Evolutionary conservation across 2,329 filamentous ascomycete genomes (phyloP).

Genomic region (Intubia oerlemansii): DNA sequence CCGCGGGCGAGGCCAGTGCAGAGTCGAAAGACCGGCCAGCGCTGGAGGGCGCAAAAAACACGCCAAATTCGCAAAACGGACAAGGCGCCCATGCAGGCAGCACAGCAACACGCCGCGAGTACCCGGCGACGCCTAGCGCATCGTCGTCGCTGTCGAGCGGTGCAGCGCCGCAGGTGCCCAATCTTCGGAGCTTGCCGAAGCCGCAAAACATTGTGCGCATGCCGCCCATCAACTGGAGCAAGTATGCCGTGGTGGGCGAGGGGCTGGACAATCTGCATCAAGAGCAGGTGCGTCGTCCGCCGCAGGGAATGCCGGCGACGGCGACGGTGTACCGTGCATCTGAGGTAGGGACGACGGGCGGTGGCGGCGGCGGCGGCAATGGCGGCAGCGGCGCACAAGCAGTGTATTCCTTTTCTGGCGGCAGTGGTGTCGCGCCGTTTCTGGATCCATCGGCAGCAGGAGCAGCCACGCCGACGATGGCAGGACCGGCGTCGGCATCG

Average conservation of each 20-base stretch:
- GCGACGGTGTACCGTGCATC: too few species aligned
- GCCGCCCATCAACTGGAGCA: slow-evolving; percentile 83
- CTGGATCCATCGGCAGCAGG: too few species aligned
- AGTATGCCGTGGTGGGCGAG: slow-evolving; percentile 78
- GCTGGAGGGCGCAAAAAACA: too few species aligned
- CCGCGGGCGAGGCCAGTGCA: too few species aligned
- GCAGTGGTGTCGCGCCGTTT: slow-evolving; percentile 9
- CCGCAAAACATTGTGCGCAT: slow-evolving; percentile 69
- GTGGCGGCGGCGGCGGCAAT: not conserved
- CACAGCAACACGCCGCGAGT: too few species aligned
- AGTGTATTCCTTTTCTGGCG: slow-evolving; percentile 25
- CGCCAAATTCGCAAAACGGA: too few species aligned
- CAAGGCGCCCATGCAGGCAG: too few species aligned
- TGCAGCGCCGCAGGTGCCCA: not conserved
- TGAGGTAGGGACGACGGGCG: too few species aligned
- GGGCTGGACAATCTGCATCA: slow-evolving; percentile 67
- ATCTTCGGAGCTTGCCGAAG: slow-evolving; percentile 34
- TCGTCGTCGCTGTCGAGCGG: not conserved
- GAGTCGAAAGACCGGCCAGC: too few species aligned
- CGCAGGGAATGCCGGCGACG: slow-evolving; percentile 27
- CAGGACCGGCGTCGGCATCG: too few species aligned
- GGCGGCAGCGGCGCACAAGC: slow-evolving; percentile 17
- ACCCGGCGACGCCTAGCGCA: not conserved
- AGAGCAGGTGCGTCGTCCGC: slow-evolving; percentile 50
- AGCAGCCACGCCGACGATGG: too few species aligned